A percentile compares a stretch with the other conserved stretches of the same genome.
Evolutionary conservation across 306 rosid genomes (phyloP).

Genomic region (Vicia sativa): DNA sequence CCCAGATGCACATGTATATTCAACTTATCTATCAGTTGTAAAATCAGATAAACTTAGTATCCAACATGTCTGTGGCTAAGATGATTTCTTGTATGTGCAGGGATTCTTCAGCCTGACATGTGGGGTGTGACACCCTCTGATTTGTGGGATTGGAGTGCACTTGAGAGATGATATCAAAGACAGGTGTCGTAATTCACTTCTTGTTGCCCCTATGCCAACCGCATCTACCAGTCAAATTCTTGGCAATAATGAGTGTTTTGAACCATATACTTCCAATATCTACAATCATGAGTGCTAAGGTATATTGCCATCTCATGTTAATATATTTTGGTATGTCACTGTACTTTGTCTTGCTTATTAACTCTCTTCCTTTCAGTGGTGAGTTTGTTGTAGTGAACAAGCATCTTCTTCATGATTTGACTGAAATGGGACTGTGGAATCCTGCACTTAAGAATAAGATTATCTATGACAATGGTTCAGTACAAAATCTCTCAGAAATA

Average conservation of each 20-base stretch:
- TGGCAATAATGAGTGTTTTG: conserved; percentile 94
- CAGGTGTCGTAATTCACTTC: conserved; percentile 89
- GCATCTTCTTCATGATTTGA: conserved; percentile 80
- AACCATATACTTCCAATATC: conserved; percentile 89
- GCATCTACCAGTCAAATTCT: conserved; percentile 94
- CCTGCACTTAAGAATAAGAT: conserved; percentile 73
- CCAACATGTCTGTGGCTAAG: neutral
- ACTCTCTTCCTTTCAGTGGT: conserved; percentile 59
- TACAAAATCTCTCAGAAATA: conserved; percentile 66
- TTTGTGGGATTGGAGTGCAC: conserved; percentile 76
- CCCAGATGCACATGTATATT: too few species aligned
- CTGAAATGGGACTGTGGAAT: conserved; percentile 94
- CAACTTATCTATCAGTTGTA: too few species aligned
- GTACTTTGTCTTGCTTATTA: conserved; percentile 23
- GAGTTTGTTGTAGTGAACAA: conserved; percentile 95
- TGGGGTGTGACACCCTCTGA: conserved; percentile 74
- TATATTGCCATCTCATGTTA: conserved; percentile 31
- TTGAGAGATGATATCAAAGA: conserved; percentile 54
- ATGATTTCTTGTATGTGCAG: conserved; percentile 42
- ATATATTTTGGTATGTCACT: neutral
- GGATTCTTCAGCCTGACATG: conserved; percentile 93
- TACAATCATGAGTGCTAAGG: conserved; percentile 89
- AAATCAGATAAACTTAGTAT: neutral
- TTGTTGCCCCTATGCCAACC: conserved; percentile 90
- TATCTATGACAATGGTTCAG: conserved; percentile 73